Base-by-base conservation (phyloP, 139 green algal genomes). In the Tetraselmis striata region DNA sequence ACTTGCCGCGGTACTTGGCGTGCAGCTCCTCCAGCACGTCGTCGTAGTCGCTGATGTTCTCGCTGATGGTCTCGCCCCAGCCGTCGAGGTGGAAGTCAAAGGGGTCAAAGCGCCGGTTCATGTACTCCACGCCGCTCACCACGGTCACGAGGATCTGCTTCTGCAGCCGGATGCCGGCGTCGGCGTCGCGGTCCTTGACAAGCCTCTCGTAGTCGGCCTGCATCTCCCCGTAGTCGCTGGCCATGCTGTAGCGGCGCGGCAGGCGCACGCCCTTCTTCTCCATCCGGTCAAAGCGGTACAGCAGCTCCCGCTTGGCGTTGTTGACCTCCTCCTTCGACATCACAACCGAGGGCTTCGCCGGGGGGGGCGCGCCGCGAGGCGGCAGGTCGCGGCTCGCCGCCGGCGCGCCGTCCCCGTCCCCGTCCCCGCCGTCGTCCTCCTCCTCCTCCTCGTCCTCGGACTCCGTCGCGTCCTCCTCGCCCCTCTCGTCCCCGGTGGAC, bases 1-100 rank as follows among this genome's bases (percentile, higher is more conserved):
- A 75, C 1, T 28, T 28, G 27, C 27, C n/a, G 28, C 76, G 76
- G 76, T 81, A 81, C 76, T 85, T 85, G 25, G 31, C 29, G 76
- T 85, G 29, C 32, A 85, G 76, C 32, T 78, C 31, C 76, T 81
- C 76, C 32, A 85, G 78, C 22, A 84, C 28, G 29, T 84, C 81
- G 81, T 80, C 81, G 75, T 80, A 80, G 29, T 80, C 74, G 31
- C 25, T 30, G 2, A 84, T 74, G 74, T 27, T 75, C 29, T 84
- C 75, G 29, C 75, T 2, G 59, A 84, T 78, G 32, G 32, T 81
- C 1, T 81, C 76, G 2, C 31, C 77, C 76, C 76, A 81, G 27
- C 81, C 81, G 32, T 81, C 28, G 26, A 85, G 76, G 5, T 81
- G 24, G 32, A 85, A 31, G 28, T 59, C 28, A 27, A 85, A 67